Evolutionary conservation across 106 monocot genomes (phyloP).

Genomic region (Phalaenopsis aphrodite): DNA sequence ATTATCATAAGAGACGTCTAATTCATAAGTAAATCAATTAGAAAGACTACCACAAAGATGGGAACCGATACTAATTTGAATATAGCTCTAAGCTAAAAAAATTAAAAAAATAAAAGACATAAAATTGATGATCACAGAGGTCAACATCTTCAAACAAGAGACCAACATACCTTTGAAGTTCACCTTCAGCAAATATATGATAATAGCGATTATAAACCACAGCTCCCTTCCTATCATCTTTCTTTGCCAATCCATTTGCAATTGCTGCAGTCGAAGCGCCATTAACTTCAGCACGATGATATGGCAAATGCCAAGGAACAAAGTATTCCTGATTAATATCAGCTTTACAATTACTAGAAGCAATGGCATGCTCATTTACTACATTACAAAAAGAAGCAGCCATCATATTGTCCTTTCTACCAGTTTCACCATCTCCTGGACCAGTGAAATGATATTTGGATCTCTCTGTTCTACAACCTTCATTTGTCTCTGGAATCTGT

Average conservation of each 20-base stretch:
- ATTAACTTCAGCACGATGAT: constrained; percentile 82
- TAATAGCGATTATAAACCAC: constrained; percentile 95
- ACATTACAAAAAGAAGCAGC: constrained; percentile 6
- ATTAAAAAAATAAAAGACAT: neutral
- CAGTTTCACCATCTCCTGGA: neutral
- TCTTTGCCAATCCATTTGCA: constrained; percentile 76
- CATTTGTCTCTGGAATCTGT: constrained; percentile 65
- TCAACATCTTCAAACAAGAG: neutral
- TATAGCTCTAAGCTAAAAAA: neutral
- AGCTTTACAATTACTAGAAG: constrained; percentile 4
- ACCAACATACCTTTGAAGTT: constrained; percentile 75
- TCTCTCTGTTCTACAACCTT: constrained; percentile 10
- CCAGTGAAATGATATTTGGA: constrained; percentile 4
- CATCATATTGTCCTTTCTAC: constrained; percentile 4
- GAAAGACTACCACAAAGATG: neutral
- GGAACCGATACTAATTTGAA: neutral
- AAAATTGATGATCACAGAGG: neutral
- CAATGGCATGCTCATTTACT: neutral
- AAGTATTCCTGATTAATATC: constrained; percentile 78
- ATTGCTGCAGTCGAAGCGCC: constrained; percentile 60
- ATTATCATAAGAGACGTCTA: neutral
- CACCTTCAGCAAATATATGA: constrained; percentile 92
- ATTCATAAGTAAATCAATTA: neutral
- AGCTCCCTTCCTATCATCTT: constrained; percentile 84
- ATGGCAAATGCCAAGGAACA: constrained; percentile 98